A percentile compares a stretch with the other conserved stretches of the same genome.
Conservation (phyloP, 2,329 filamentous ascomycete genomes). For the Clarireedia hainanense region DNA sequence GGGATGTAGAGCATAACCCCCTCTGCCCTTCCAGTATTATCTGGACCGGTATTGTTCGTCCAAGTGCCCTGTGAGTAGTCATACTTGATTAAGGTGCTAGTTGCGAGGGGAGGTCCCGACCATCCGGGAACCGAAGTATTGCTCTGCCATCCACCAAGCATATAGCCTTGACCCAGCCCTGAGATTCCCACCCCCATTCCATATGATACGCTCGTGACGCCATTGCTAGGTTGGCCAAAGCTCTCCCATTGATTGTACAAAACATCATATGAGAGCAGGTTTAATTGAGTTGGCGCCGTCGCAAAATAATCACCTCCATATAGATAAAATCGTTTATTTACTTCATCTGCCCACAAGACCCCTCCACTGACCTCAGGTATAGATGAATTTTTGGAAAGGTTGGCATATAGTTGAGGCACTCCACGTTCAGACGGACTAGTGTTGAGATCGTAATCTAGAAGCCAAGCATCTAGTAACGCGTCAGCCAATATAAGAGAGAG, state of each 20-base stretch:
- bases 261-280: slow-evolving; percentile 50
- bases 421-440: slow-evolving; percentile 32
- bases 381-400: slow-evolving; percentile 49
- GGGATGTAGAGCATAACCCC: slow-evolving; percentile 54
- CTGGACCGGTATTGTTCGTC: slow-evolving; percentile 47
- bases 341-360: slow-evolving; percentile 50
- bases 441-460: slow-evolving; percentile 51
- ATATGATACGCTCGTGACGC: slow-evolving; percentile 42
- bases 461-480: slow-evolving; percentile 37
- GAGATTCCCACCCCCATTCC: slow-evolving; percentile 50
- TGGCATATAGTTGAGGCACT: slow-evolving; percentile 44
- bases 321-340: slow-evolving; percentile 56
- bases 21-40: slow-evolving; percentile 47
- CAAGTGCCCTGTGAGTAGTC: slow-evolving; percentile 44
- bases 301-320: slow-evolving; percentile 50
- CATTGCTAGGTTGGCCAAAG: slow-evolving; percentile 32
- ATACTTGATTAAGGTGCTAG: slow-evolving; percentile 46
- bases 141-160: slow-evolving; percentile 55
- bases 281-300: slow-evolving; percentile 37
- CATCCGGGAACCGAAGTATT: slow-evolving; percentile 45
- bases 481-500: neutral
- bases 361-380: slow-evolving; percentile 44
- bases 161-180: slow-evolving; percentile 48
- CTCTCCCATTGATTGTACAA: slow-evolving; percentile 48
- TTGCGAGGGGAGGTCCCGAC: slow-evolving; percentile 40